Evolutionary conservation across 2,329 filamentous ascomycete genomes (phyloP).

Genomic region (Neonectria faginata): DNA sequence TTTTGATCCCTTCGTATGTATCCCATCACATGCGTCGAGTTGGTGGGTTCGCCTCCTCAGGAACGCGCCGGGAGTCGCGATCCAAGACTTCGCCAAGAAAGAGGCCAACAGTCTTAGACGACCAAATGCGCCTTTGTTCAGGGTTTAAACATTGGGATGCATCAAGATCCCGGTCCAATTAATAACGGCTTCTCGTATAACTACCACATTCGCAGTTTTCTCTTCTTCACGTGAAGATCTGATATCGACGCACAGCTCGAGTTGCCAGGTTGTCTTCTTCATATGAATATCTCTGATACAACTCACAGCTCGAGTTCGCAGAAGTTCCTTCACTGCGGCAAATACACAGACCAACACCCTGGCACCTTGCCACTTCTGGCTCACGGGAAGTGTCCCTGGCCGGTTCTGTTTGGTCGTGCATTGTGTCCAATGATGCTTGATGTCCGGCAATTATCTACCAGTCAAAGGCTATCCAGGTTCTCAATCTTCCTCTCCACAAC

Average conservation of each 20-base stretch:
- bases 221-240: background rate
- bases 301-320: background rate
- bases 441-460: background rate
- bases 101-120: background rate
- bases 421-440: background rate
- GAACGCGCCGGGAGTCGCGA: background rate
- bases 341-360: background rate
- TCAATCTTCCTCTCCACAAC: background rate
- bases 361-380: background rate
- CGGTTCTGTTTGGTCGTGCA: background rate
- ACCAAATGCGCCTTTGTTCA: background rate
- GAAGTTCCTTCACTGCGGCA: background rate
- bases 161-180: background rate
- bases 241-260: background rate
- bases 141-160: background rate
- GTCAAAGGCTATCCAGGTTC: background rate
- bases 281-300: background rate
- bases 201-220: background rate
- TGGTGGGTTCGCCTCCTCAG: background rate
- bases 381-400: background rate
- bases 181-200: background rate
- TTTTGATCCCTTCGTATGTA: constrained; percentile 5
- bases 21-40: background rate
- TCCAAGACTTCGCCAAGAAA: background rate
- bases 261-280: background rate